phyloP scores from a whole-genome alignment of 306 rosid genomes.

The Trifolium pratense region DNA sequence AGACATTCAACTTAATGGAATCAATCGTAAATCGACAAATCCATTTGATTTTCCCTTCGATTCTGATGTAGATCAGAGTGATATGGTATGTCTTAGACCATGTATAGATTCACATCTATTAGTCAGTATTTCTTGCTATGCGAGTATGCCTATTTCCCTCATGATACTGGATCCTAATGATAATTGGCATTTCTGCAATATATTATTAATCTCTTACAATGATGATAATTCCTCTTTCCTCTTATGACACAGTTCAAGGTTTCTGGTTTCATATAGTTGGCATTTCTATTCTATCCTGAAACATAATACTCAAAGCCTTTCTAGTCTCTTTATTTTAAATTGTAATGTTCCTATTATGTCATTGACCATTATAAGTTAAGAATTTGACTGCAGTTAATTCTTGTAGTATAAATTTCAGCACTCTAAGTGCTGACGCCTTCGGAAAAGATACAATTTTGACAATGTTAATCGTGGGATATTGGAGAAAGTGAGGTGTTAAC shows the following conservation, averaged over 20 bases:
- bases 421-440: background rate
- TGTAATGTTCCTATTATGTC: background rate
- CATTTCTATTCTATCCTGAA: constrained; percentile 37
- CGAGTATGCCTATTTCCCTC: background rate
- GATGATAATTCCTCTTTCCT: constrained; percentile 26
- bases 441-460: constrained; percentile 27
- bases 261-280: constrained; percentile 43
- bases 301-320: background rate
- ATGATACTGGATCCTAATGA: background rate
- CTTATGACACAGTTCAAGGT: constrained; percentile 41
- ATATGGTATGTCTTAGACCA: constrained; percentile 53
- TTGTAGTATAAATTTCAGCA: constrained; percentile 18
- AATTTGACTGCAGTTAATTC: constrained; percentile 24
- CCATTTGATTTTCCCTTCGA: constrained; percentile 79
- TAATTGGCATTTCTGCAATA: constrained; percentile 1
- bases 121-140: background rate
- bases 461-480: constrained; percentile 6
- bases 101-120: background rate
- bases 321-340: constrained; percentile 15
- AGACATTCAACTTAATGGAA: constrained; percentile 46
- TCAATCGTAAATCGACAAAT: constrained; percentile 61
- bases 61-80: constrained; percentile 60
- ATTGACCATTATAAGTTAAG: constrained; percentile 1
- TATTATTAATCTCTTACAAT: constrained; percentile 13
- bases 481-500: constrained; percentile 16